These are phyloP conservation scores for Malassezia sympodialis DNA, from an alignment of 1,284 basidiomycete genomes.

Conservation along the genomic window DNA sequence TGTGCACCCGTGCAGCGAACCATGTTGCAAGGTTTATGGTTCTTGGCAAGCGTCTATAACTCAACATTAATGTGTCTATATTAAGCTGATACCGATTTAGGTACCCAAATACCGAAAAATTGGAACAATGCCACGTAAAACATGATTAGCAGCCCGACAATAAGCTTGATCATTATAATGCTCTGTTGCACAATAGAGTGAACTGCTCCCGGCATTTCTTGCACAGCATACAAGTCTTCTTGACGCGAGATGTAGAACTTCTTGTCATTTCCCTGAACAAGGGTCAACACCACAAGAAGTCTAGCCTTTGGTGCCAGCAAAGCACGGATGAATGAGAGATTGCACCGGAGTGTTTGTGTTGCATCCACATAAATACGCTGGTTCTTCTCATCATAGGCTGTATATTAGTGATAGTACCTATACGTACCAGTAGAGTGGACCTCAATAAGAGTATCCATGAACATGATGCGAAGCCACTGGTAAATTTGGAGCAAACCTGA, in stretches of 20 bases:
- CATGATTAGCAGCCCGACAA: conserved; percentile 5
- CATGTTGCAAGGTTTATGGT: no score
- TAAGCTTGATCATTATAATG: not conserved
- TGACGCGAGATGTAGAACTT: conserved; percentile 43
- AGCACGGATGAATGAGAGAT: conserved; percentile 1
- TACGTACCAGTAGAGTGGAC: conserved; percentile 33
- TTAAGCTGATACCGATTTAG: not conserved
- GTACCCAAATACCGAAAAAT: conserved; percentile 10
- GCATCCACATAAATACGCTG: conserved; percentile 20
- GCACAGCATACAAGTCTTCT: conserved; percentile 30
- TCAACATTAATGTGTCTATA: not conserved
- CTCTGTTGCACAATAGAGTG: not conserved
- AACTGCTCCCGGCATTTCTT: conserved; percentile 7
- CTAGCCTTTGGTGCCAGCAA: conserved; percentile 8
- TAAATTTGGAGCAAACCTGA: conserved; percentile 40
- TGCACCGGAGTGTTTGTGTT: conserved; percentile 29
- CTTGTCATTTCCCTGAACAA: conserved; percentile 35
- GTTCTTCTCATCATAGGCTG: conserved; percentile 25
- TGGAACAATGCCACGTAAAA: conserved; percentile 12
- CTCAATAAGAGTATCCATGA: conserved; percentile 28
- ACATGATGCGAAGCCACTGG: conserved; percentile 41
- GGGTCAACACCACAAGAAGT: conserved; percentile 33
- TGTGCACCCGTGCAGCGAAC: not conserved
- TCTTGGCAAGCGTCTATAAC: not conserved
- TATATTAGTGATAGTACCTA: conserved; percentile 4